A percentile compares a stretch with the other conserved stretches of the same genome.
These are phyloP conservation scores for Thyridium curvatum DNA, from an alignment of 2,329 filamentous ascomycete species.

Conservation along the genomic window DNA sequence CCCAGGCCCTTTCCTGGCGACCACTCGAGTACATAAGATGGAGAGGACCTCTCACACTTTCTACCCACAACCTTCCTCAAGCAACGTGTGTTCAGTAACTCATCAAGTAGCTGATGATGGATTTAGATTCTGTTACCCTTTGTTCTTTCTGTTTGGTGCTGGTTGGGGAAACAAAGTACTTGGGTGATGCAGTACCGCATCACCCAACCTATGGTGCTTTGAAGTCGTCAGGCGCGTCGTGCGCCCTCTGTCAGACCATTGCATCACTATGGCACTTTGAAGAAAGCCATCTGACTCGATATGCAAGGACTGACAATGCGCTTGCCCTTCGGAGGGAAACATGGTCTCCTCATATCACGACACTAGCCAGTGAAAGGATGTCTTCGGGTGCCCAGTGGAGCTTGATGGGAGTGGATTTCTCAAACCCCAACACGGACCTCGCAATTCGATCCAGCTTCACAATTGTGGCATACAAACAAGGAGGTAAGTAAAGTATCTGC, in stretches of 20 bases:
- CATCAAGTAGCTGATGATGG: too few relatives aligned
- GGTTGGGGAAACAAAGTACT: too few relatives aligned
- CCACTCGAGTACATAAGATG: too few relatives aligned
- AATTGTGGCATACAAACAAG: background rate
- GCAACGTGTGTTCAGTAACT: too few relatives aligned
- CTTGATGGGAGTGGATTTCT: background rate
- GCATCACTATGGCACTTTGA: background rate
- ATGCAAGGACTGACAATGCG: background rate
- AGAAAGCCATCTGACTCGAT: background rate
- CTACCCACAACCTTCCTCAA: too few relatives aligned
- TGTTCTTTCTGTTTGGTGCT: too few relatives aligned
- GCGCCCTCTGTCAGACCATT: slow-evolving; percentile 1
- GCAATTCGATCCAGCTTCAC: background rate
- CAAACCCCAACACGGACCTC: background rate
- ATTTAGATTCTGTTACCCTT: too few relatives aligned
- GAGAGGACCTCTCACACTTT: too few relatives aligned
- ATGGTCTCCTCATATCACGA: too few relatives aligned
- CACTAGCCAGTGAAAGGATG: too few relatives aligned
- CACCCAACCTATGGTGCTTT: background rate
- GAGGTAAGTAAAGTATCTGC: background rate
- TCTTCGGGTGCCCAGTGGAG: background rate
- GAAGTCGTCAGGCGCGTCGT: background rate
- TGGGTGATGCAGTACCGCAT: too few relatives aligned
- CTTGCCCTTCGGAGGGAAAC: background rate
- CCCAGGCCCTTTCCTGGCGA: too few relatives aligned